Evolutionary conservation across 1,284 basidiomycete species (phyloP).

Genomic region (Marasmius tenuissimus): DNA sequence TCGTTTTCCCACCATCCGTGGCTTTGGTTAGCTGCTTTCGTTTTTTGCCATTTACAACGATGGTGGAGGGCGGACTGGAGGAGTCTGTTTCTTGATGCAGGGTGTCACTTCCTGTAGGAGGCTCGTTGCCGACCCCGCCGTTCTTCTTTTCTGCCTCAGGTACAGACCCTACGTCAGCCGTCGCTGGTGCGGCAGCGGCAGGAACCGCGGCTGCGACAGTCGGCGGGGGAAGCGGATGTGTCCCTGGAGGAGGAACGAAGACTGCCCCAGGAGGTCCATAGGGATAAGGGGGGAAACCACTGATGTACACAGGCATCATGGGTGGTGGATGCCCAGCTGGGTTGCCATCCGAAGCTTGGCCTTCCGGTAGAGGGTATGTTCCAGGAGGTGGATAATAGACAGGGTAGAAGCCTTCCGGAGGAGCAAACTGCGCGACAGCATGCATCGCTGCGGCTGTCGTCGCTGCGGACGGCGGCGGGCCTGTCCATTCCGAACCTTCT

Average conservation of each 20-base stretch:
- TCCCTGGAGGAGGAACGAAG: conserved; percentile 29
- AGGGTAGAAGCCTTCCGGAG: conserved; percentile 55
- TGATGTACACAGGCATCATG: conserved; percentile 45
- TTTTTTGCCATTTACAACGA: not conserved
- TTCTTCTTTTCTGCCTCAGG: conserved; percentile 5
- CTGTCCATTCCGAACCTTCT: conserved; percentile 15
- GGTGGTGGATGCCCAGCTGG: conserved; percentile 36
- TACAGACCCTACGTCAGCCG: conserved; percentile 14
- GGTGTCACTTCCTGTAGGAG: not conserved
- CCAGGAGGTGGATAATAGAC: conserved; percentile 52
- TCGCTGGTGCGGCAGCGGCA: conserved; percentile 5
- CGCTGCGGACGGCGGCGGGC: conserved; percentile 22
- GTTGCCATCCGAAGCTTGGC: conserved; percentile 40
- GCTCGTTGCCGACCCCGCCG: not conserved
- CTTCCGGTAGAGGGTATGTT: conserved; percentile 41
- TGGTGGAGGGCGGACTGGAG: not conserved
- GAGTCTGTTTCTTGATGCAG: not conserved
- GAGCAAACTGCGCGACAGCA: conserved; percentile 36
- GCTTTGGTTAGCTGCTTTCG: not conserved
- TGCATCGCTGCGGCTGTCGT: conserved; percentile 36
- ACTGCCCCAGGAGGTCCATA: conserved; percentile 11
- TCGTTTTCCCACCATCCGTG: not conserved
- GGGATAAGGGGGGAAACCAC: conserved; percentile 33
- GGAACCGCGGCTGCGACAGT: conserved; percentile 8
- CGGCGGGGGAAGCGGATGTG: conserved; percentile 22